Evolutionary conservation across 345 rosid species (phyloP), one percentile per base, ranked within the genome.

Genomic region (Camelina hispida): DNA sequence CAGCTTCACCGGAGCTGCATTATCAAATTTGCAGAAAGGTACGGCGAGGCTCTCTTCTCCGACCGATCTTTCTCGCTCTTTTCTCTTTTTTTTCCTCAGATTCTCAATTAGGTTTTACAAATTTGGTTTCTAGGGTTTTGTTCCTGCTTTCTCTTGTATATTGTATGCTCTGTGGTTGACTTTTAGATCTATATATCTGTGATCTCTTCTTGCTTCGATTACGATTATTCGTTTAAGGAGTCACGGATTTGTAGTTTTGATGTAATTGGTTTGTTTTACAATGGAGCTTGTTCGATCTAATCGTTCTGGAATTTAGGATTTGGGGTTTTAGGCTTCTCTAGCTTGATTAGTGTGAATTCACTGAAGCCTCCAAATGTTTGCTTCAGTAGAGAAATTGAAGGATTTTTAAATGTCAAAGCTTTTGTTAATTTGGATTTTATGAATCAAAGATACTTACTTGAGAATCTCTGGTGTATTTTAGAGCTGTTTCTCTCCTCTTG

Each of bases 131-230:
- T 54, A 52, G 47, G 55, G 72, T 18, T 71, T 51, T 57, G 10
- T 28, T 57, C 22, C 37, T 4, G 22, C 71, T 25, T 28, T 60
- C 44, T 13, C 6, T 43, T 44, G 51, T 51, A 1, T 66, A 35
- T 16, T 44, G 9, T 67, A 66, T 7, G 72, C 54, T 66, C 15
- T 43, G n/a, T 48, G 58, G 72, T 77, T 78, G 81, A 72, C 73
- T 66, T 72, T 25, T 52, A 64, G 76, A 77, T 65, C 76, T 56
- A 15, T 56, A 15, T 18, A 18, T 35, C 23, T 62, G 0, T 77
- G 80, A 77, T 71, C 46, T 37, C 37, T 17, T 63, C 38, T 65
- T 57, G 9, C 37, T 77, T 56, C 13, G 6, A n/a, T 23, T 22
- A 1, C 16, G 5, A 40, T 40, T 58, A 0, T 4, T 60, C 46